Evolutionary conservation across 169 alveolate species (phyloP).

Genomic region (Plasmodium adleri): DNA sequence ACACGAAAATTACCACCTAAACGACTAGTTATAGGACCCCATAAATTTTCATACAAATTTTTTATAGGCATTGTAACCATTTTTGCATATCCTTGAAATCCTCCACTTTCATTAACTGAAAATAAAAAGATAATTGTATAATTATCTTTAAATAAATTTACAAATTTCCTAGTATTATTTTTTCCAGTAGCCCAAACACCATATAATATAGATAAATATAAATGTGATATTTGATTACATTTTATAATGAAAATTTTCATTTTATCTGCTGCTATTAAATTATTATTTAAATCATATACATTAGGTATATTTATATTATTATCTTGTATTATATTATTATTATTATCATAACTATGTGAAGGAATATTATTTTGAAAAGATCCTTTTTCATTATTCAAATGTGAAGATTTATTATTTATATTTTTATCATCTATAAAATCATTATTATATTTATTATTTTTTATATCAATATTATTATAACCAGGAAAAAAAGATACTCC

Average conservation of each 20-base stretch:
- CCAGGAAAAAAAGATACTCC: background rate
- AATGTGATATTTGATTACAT: conserved; percentile 83
- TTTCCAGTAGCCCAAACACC: conserved; percentile 90
- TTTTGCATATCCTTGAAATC: conserved; percentile 88
- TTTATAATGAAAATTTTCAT: conserved; percentile 84
- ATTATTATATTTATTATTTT: background rate
- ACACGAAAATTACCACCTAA: conserved; percentile 89
- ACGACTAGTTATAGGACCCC: conserved; percentile 84
- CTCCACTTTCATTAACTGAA: conserved; percentile 90
- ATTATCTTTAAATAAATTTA: conserved; percentile 76
- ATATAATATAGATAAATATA: conserved; percentile 81
- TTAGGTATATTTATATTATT: conserved; percentile 32
- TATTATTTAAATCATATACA: conserved; percentile 45
- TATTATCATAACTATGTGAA: background rate
- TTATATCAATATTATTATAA: background rate
- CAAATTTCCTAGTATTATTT: conserved; percentile 79
- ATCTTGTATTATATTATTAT: conserved; percentile 18
- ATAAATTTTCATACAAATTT: conserved; percentile 81
- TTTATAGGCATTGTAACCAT: conserved; percentile 84
- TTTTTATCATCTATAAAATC: background rate
- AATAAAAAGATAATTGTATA: conserved; percentile 85
- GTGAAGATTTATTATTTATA: background rate
- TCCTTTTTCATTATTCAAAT: conserved; percentile 9
- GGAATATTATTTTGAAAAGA: background rate
- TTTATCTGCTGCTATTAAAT: conserved; percentile 16